These are phyloP conservation scores for Tylopilus balloui DNA, from an alignment of 768 basidiomycete genomes.

Conservation along the genomic window DNA sequence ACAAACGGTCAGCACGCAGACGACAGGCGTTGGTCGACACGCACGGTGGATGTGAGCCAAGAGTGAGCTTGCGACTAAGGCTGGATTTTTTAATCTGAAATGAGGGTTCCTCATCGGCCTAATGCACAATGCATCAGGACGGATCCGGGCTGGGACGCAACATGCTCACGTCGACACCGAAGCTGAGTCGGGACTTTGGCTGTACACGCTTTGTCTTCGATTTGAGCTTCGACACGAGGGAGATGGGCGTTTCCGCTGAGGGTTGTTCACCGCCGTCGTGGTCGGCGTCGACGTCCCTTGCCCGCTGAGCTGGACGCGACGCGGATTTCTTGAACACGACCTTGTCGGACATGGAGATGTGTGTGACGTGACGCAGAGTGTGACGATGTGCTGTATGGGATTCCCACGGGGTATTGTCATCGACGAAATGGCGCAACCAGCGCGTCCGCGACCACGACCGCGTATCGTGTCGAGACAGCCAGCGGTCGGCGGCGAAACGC, in stretches of 20 bases:
- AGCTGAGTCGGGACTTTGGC: constrained; percentile 68
- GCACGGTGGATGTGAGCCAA: constrained; percentile 54
- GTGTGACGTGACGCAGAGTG: constrained; percentile 24
- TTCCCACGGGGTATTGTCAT: constrained; percentile 29
- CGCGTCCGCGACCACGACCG: constrained; percentile 50
- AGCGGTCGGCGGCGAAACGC: constrained; percentile 1
- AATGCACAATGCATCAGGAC: constrained; percentile 26
- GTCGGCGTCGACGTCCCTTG: constrained; percentile 35
- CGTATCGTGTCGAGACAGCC: constrained; percentile 35
- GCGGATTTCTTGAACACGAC: constrained; percentile 44
- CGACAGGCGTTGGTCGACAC: constrained; percentile 6
- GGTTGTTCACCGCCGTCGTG: constrained; percentile 24
- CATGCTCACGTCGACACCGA: constrained; percentile 59
- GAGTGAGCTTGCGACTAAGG: constrained; percentile 60
- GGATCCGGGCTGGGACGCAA: constrained; percentile 5
- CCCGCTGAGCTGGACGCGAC: constrained; percentile 36
- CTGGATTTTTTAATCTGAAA: constrained; percentile 82
- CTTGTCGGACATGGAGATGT: constrained; percentile 16
- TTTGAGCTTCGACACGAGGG: constrained; percentile 63
- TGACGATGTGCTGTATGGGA: constrained; percentile 10
- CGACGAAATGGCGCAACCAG: constrained; percentile 22
- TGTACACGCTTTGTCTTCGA: constrained; percentile 64
- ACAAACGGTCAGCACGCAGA: constrained; percentile 11
- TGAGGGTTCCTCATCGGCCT: constrained; percentile 58
- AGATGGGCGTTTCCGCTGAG: constrained; percentile 46